Evolutionary conservation across 768 basidiomycete genomes (phyloP).

Genomic region (Phanerodontia chrysosporium): DNA sequence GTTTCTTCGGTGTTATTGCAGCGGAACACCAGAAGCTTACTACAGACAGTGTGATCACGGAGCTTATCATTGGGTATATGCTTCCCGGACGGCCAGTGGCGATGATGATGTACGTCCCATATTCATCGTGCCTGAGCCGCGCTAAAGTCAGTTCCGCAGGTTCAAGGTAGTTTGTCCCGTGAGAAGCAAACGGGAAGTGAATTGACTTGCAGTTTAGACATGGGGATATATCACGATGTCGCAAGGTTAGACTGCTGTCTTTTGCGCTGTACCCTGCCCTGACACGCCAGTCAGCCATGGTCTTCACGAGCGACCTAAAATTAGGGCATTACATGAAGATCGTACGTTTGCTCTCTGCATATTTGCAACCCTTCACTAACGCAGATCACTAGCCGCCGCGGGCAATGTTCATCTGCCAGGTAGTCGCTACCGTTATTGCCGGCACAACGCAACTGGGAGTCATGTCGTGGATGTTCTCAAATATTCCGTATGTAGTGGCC

Average conservation of each 20-base stretch:
- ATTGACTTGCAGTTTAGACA: conserved; percentile 42
- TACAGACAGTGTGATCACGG: conserved; percentile 57
- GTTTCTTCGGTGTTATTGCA: conserved; percentile 22
- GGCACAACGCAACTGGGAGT: conserved; percentile 66
- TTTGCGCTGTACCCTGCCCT: not conserved
- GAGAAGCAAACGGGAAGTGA: not conserved
- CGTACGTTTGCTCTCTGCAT: not conserved
- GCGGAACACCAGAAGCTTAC: not conserved
- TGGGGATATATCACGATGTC: conserved; percentile 63
- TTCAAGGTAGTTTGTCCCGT: conserved; percentile 12
- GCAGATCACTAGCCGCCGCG: conserved; percentile 33
- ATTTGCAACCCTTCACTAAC: not conserved
- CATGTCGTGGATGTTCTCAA: conserved; percentile 57
- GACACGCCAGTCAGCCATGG: conserved; percentile 38
- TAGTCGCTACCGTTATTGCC: conserved; percentile 47
- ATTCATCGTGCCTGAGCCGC: not conserved
- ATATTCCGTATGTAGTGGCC: conserved; percentile 49
- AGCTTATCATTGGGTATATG: conserved; percentile 61
- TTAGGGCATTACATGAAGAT: conserved; percentile 74
- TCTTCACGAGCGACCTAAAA: conserved; percentile 70
- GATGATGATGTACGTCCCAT: conserved; percentile 57
- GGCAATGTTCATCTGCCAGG: conserved; percentile 38
- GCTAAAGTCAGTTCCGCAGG: not conserved
- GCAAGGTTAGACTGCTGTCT: conserved; percentile 21
- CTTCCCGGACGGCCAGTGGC: conserved; percentile 63